Percentiles rank a stretch among this genome's conserved stretches.
Evolutionary conservation across 331 rosid species (phyloP).

Genomic region (Quercus tomentella): DNA sequence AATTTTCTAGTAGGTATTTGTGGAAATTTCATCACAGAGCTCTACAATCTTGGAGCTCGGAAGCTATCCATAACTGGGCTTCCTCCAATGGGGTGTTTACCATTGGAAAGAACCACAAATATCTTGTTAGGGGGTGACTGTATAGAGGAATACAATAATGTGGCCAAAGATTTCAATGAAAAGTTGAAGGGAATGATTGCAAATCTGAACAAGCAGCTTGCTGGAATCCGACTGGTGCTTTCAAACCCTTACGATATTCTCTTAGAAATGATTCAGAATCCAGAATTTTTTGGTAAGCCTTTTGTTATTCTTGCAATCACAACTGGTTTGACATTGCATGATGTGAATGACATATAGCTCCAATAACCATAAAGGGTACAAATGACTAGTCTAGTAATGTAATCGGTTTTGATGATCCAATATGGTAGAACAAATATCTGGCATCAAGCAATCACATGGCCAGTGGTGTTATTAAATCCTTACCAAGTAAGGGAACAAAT

Average conservation of each 20-base stretch:
- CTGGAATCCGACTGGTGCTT: conserved; percentile 23
- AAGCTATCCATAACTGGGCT: conserved; percentile 33
- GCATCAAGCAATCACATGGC: neutral
- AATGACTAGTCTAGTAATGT: neutral
- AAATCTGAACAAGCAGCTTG: conserved; percentile 19
- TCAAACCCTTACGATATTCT: conserved; percentile 33
- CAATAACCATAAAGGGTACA: neutral
- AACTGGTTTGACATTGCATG: neutral
- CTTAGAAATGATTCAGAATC: conserved; percentile 29
- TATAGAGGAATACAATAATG: conserved; percentile 24
- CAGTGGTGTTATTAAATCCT: neutral
- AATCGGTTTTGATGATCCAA: neutral
- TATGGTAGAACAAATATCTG: neutral
- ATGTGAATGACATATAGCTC: neutral
- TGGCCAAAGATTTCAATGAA: conserved; percentile 30
- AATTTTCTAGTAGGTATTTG: conserved; percentile 27
- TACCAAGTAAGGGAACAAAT: neutral
- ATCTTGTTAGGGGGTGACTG: conserved; percentile 18
- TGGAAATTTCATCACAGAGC: conserved; percentile 18
- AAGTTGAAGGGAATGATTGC: conserved; percentile 30
- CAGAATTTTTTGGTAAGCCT: conserved; percentile 23
- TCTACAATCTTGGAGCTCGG: conserved; percentile 34
- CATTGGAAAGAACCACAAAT: conserved; percentile 37
- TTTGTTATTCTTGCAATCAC: neutral
- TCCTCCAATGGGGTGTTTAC: conserved; percentile 53